A percentile compares a stretch with the other conserved stretches of the same genome.
Evolutionary conservation across 75 land plant species (phyloP).

Genomic region (Gnetum montanum): DNA sequence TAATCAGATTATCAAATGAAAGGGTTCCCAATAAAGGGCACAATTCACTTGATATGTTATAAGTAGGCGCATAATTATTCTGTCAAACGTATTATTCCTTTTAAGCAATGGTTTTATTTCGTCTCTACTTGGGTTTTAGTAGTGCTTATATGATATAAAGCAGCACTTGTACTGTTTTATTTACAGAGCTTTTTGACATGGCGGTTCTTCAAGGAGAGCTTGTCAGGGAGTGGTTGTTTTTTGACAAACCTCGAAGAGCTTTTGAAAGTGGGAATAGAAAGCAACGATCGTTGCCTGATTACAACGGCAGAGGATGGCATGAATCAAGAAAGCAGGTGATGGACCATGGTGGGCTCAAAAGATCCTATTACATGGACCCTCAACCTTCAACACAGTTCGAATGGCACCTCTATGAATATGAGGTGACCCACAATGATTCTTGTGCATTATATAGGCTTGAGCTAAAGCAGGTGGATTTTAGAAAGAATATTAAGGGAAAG

Average conservation of each 20-base stretch:
- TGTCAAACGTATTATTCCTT: too few species aligned
- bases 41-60: too few species aligned
- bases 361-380: slow-evolving; percentile 97
- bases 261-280: slow-evolving; percentile 93
- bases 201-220: slow-evolving; percentile 70
- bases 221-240: slow-evolving; percentile 88
- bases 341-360: slow-evolving; percentile 80
- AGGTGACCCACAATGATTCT: slow-evolving; percentile 62
- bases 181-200: slow-evolving; percentile 81
- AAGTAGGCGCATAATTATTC: too few species aligned
- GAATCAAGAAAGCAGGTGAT: slow-evolving; percentile 94
- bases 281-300: slow-evolving; percentile 91
- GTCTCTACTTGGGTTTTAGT: too few species aligned
- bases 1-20: too few species aligned
- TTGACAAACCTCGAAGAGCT: slow-evolving; percentile 93
- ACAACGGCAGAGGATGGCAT: slow-evolving; percentile 93
- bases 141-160: too few species aligned
- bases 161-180: too few species aligned
- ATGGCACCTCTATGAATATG: slow-evolving; percentile 94
- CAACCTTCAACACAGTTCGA: slow-evolving; percentile 66
- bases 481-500: slow-evolving; percentile 61
- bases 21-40: too few species aligned
- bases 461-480: slow-evolving; percentile 71
- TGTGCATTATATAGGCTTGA: slow-evolving; percentile 87
- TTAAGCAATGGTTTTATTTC: too few species aligned